These are phyloP conservation scores for Cystofilobasidium capitatum DNA, from an alignment of 768 basidiomycete species.

Conservation along the genomic window DNA sequence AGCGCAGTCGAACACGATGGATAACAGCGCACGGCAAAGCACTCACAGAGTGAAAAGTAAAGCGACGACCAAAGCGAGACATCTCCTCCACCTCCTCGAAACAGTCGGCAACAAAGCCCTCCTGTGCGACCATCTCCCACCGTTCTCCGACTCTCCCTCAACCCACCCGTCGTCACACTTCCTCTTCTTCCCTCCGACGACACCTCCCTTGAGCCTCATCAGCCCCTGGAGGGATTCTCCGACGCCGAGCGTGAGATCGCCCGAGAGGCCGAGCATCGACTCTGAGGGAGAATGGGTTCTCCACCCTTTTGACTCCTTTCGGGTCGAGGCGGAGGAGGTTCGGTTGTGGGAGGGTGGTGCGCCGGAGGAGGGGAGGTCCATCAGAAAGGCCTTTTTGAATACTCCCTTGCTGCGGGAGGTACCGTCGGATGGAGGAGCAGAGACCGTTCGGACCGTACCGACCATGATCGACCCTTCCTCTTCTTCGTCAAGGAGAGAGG, in stretches of 20 bases:
- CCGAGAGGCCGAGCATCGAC: not conserved
- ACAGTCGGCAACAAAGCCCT: not conserved
- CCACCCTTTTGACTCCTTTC: not conserved
- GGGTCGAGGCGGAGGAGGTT: not conserved
- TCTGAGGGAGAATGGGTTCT: not conserved
- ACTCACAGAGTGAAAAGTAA: not conserved
- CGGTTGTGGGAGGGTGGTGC: not conserved
- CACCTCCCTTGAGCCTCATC: too few species aligned
- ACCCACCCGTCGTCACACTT: not conserved
- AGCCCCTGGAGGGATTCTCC: too few species aligned
- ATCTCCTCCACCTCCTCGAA: not conserved
- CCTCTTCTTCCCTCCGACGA: not conserved
- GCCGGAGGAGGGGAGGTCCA: not conserved
- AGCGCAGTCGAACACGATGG: not conserved
- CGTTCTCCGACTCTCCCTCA: too few species aligned
- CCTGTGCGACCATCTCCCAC: not conserved
- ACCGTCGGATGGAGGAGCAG: not conserved
- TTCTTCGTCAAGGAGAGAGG: not conserved
- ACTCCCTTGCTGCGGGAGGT: not conserved
- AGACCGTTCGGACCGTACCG: not conserved
- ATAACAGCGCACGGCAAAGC: not conserved
- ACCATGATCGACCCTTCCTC: not conserved
- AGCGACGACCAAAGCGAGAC: not conserved
- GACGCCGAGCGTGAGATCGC: not conserved
- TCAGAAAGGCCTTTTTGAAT: not conserved